These are phyloP conservation scores for Chaetomium cochliodes DNA, from an alignment of 495 filamentous ascomycete genomes.

Conservation along the genomic window DNA sequence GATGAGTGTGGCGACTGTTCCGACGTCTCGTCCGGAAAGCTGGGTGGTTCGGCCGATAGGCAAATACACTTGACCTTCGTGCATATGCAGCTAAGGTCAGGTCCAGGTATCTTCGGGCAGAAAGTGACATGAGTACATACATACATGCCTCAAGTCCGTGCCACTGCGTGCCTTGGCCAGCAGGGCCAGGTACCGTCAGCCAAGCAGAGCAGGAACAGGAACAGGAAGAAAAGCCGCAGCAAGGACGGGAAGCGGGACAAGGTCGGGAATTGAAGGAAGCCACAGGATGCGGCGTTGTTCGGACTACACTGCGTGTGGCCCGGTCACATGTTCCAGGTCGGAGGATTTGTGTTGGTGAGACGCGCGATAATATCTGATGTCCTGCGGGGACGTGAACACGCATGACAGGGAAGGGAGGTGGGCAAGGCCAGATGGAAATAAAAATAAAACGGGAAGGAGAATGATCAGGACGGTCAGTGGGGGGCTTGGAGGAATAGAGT, in stretches of 20 bases:
- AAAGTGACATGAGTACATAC: neutral
- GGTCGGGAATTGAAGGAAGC: neutral
- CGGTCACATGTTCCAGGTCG: neutral
- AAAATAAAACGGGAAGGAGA: slow-evolving; percentile 12
- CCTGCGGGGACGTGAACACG: slow-evolving; percentile 7
- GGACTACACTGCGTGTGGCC: neutral
- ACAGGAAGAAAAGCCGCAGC: slow-evolving; percentile 2
- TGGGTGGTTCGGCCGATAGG: slow-evolving; percentile 21
- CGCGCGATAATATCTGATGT: slow-evolving; percentile 19
- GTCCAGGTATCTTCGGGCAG: neutral
- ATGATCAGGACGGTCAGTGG: slow-evolving; percentile 15
- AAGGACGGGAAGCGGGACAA: neutral
- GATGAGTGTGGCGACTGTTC: slow-evolving; percentile 25
- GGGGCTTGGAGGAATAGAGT: neutral
- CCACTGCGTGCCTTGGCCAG: neutral
- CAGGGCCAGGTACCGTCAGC: neutral
- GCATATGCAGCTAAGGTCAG: slow-evolving; percentile 13
- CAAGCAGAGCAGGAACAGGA: neutral
- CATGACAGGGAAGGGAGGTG: slow-evolving; percentile 1
- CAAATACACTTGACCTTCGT: slow-evolving; percentile 14
- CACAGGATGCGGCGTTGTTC: slow-evolving; percentile 4
- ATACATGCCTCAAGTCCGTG: neutral
- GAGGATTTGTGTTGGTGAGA: slow-evolving; percentile 20
- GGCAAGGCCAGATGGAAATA: slow-evolving; percentile 4
- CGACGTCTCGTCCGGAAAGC: slow-evolving; percentile 21